Percentiles rank a stretch among this genome's conserved stretches.
phyloP scores from a whole-genome alignment of 202 grass and related monocot genomes.

The Carex sylvatica region DNA sequence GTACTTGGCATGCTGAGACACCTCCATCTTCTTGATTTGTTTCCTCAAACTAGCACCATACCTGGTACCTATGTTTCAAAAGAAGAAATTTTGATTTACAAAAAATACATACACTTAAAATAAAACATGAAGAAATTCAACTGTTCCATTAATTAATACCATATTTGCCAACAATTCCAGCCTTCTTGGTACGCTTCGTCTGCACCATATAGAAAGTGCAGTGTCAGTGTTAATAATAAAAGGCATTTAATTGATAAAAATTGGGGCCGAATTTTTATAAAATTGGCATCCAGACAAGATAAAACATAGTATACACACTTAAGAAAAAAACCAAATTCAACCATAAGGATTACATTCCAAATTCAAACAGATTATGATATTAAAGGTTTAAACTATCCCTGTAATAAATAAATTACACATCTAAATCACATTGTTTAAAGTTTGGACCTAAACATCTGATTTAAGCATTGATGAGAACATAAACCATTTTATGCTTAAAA shows the following conservation, averaged over 20 bases:
- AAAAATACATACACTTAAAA: not conserved
- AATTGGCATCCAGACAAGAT: not conserved
- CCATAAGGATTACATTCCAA: not conserved
- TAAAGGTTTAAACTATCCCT: not conserved
- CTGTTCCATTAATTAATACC: conserved; percentile 33
- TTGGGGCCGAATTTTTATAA: not conserved
- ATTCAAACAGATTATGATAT: not conserved
- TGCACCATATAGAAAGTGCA: conserved; percentile 19
- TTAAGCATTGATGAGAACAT: not conserved
- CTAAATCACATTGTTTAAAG: not conserved
- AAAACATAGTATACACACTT: not conserved
- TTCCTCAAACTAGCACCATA: conserved; percentile 98
- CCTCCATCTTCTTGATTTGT: conserved; percentile 99
- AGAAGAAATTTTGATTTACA: not conserved
- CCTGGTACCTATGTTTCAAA: conserved; percentile 59
- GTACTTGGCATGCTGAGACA: conserved; percentile 92
- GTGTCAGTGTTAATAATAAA: conserved; percentile 13
- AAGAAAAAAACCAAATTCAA: not conserved
- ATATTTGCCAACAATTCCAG: conserved; percentile 87
- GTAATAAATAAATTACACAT: not conserved
- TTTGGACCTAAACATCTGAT: not conserved
- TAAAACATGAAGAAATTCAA: not conserved
- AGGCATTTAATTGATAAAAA: not conserved
- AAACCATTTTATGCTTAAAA: not conserved
- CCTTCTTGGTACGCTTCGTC: conserved; percentile 98